Percentiles rank a stretch among this genome's conserved stretches.
phyloP scores from a whole-genome alignment of 1,284 basidiomycete genomes.

The Leccinum pachyderme region DNA sequence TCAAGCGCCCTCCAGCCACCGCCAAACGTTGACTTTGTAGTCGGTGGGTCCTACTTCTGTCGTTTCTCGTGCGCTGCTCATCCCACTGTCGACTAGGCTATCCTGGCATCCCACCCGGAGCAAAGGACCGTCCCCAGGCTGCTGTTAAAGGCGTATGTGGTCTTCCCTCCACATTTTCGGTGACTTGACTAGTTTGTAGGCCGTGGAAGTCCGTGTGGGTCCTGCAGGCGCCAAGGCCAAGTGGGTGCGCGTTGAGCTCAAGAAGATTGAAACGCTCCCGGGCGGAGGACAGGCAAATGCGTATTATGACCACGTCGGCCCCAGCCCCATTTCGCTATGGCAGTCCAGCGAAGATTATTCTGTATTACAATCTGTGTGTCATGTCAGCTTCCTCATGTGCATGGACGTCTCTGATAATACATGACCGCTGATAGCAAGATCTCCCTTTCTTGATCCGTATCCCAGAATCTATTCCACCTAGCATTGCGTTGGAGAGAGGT shows the following conservation, averaged over 20 bases:
- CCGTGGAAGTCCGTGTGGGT: constrained; percentile 78
- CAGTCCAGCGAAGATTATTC: constrained; percentile 71
- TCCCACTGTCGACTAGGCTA: constrained; percentile 50
- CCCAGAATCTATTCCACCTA: constrained; percentile 83
- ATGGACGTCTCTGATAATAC: constrained; percentile 32
- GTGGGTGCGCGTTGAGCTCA: constrained; percentile 84
- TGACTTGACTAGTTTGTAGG: constrained; percentile 39
- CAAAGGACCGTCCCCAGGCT: constrained; percentile 69
- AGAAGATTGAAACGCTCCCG: constrained; percentile 81
- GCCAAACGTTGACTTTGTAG: constrained; percentile 80
- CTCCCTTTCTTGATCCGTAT: constrained; percentile 83
- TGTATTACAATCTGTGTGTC: constrained; percentile 61
- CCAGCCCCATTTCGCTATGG: constrained; percentile 71
- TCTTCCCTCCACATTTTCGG: background rate
- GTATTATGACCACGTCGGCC: constrained; percentile 71
- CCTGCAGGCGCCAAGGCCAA: constrained; percentile 80
- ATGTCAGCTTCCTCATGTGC: background rate
- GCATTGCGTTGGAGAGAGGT: constrained; percentile 68
- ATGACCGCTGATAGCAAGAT: constrained; percentile 48
- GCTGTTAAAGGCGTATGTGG: constrained; percentile 75
- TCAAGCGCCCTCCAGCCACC: constrained; percentile 71
- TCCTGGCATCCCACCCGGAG: constrained; percentile 75
- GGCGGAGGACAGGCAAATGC: constrained; percentile 65
- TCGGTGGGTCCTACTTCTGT: constrained; percentile 46
- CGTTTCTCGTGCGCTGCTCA: background rate